Conservation (phyloP, 2,329 filamentous ascomycete species). For the Claviceps humidiphila region DNA sequence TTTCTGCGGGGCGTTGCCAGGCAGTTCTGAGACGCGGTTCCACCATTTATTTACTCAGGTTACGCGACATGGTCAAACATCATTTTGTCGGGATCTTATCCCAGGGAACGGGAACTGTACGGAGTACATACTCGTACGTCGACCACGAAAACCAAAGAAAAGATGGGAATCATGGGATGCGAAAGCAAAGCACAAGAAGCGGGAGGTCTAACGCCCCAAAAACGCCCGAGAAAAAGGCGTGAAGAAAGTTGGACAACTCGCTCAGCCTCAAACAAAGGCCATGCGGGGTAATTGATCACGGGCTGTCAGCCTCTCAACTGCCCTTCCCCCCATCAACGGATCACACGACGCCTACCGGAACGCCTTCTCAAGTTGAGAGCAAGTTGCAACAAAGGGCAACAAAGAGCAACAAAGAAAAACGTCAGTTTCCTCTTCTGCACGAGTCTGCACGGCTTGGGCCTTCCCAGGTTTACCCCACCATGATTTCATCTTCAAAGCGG, state of each 20-base stretch:
- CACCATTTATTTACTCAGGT: conserved; percentile 12
- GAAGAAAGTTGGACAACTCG: no score
- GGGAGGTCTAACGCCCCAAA: background rate
- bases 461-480: background rate
- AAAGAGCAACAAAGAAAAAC: background rate
- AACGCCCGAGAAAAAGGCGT: no score
- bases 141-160: no score
- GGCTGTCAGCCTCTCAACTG: no score
- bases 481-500: background rate
- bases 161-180: background rate
- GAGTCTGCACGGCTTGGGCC: background rate
- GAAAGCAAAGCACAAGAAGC: background rate
- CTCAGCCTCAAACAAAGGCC: no score
- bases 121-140: no score
- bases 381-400: background rate
- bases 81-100: no score
- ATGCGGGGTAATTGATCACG: no score
- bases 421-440: background rate
- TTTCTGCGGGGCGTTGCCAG: conserved; percentile 6
- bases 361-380: no score
- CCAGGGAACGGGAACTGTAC: no score
- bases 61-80: background rate
- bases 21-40: conserved; percentile 10
- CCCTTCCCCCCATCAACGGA: no score
- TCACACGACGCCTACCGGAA: no score